These are phyloP conservation scores for Fremontodendron californicum DNA, from an alignment of 345 rosid genomes.

Conservation along the genomic window DNA sequence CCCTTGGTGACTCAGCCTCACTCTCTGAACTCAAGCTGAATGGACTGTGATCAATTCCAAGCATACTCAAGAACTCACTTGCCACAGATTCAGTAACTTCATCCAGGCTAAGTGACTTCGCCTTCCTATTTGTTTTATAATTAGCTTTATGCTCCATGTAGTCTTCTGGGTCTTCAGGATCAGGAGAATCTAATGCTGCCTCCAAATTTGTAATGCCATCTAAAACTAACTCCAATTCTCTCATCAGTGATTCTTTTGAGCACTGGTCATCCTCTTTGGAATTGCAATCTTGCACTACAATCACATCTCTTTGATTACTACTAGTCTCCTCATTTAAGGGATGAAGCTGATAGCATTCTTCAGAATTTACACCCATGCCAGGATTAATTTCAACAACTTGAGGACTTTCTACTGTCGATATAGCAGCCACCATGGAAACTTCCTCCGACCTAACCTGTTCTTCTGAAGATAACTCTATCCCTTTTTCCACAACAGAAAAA, in stretches of 20 bases:
- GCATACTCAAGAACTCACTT: conserved; percentile 74
- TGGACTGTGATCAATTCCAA: conserved; percentile 76
- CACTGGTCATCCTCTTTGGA: conserved; percentile 31
- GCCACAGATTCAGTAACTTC: conserved; percentile 64
- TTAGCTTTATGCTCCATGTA: conserved; percentile 24
- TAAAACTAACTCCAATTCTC: conserved; percentile 75
- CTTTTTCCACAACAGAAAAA: conserved; percentile 36
- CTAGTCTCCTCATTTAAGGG: conserved; percentile 20
- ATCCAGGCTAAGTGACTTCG: conserved; percentile 42
- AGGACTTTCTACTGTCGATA: conserved; percentile 25
- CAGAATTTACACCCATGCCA: conserved; percentile 23
- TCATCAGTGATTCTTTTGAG: conserved; percentile 63
- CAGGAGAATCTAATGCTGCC: conserved; percentile 48
- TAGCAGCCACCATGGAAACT: neutral
- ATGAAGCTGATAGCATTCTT: conserved; percentile 35
- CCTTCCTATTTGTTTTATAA: conserved; percentile 30
- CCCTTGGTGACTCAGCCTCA: conserved; percentile 96
- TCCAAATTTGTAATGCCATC: conserved; percentile 56
- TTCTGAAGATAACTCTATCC: conserved; percentile 31
- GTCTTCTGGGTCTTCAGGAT: conserved; percentile 48
- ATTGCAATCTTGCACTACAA: conserved; percentile 22
- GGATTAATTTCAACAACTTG: conserved; percentile 28
- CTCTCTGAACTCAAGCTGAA: conserved; percentile 65
- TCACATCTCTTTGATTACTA: conserved; percentile 19
- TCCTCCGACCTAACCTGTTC: conserved; percentile 11